Evolutionary conservation across 768 basidiomycete genomes (phyloP).

Genomic region (Cubamyces sp.): DNA sequence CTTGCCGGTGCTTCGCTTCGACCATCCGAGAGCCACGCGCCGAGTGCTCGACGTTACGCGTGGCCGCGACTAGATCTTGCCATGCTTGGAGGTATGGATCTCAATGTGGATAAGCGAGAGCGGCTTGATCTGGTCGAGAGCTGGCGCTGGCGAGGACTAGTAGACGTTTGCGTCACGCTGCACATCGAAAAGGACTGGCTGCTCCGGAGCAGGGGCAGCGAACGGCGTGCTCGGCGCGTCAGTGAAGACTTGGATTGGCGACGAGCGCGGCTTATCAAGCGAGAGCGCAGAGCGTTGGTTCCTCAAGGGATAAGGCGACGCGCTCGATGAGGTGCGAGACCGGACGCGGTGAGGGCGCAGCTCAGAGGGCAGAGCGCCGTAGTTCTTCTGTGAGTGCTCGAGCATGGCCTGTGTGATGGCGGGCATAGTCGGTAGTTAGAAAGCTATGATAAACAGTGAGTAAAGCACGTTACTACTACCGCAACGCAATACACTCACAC

Average conservation of each 20-base stretch:
- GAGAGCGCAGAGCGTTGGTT: slow-evolving; percentile 50
- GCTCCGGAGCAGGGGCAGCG: slow-evolving; percentile 26
- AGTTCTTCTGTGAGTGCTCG: slow-evolving; percentile 72
- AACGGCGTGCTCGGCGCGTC: slow-evolving; percentile 24
- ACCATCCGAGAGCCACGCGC: slow-evolving; percentile 62
- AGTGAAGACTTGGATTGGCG: slow-evolving; percentile 28
- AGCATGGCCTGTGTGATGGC: slow-evolving; percentile 73
- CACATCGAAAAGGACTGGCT: slow-evolving; percentile 46
- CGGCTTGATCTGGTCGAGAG: slow-evolving; percentile 46
- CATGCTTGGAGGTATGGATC: slow-evolving; percentile 41
- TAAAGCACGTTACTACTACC: not conserved
- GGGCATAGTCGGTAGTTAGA: slow-evolving; percentile 70
- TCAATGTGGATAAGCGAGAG: slow-evolving; percentile 47
- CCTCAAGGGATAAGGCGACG: slow-evolving; percentile 73
- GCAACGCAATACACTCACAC: slow-evolving; percentile 49
- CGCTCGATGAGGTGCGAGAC: slow-evolving; percentile 70
- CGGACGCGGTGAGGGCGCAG: slow-evolving; percentile 63
- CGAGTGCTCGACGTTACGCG: slow-evolving; percentile 59
- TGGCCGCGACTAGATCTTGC: slow-evolving; percentile 46
- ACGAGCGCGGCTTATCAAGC: slow-evolving; percentile 43
- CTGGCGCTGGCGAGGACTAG: slow-evolving; percentile 39
- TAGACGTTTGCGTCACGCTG: slow-evolving; percentile 44
- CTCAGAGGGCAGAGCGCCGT: slow-evolving; percentile 72
- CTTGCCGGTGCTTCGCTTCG: slow-evolving; percentile 62
- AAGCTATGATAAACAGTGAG: slow-evolving; percentile 48